These are phyloP conservation scores for Hortiboletus rubellus DNA, from an alignment of 1,284 basidiomycete species.

Conservation along the genomic window DNA sequence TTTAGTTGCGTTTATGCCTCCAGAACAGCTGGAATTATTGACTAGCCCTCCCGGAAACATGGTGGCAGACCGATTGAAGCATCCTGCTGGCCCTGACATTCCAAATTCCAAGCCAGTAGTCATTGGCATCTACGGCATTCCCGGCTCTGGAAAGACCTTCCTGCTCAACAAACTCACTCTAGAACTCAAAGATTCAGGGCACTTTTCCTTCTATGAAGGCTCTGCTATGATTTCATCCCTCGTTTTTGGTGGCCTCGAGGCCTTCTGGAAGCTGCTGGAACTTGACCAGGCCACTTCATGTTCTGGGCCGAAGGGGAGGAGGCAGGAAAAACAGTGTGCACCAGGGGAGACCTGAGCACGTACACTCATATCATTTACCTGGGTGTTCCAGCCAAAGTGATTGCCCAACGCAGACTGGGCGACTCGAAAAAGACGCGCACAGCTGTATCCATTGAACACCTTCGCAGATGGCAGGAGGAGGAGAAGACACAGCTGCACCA, in stretches of 20 bases:
- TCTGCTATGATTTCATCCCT: constrained; percentile 14
- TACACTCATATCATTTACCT: constrained; percentile 13
- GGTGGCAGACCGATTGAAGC: constrained; percentile 3
- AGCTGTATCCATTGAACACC: constrained; percentile 8
- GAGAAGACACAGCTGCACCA: constrained; percentile 12
- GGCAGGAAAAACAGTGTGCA: constrained; percentile 11
- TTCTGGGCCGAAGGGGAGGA: constrained; percentile 14
- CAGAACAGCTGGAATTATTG: constrained; percentile 5
- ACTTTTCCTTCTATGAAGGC: constrained; percentile 14
- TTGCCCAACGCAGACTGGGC: constrained; percentile 8
- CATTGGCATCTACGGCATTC: constrained; percentile 11
- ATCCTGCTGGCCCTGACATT: constrained; percentile 7
- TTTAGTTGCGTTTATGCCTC: constrained; percentile 2
- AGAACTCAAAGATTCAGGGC: constrained; percentile 9
- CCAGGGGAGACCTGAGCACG: constrained; percentile 10
- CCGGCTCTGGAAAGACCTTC: constrained; percentile 14
- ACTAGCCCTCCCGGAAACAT: constrained; percentile 6
- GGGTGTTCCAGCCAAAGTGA: constrained; percentile 6
- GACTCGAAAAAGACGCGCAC: constrained; percentile 8
- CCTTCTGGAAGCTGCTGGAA: constrained; percentile 11
- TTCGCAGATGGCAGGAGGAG: constrained; percentile 14
- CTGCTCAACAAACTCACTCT: constrained; percentile 9
- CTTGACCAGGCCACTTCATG: constrained; percentile 15
- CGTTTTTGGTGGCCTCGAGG: constrained; percentile 8
- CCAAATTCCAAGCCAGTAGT: constrained; percentile 10